Conservation (phyloP, 2,329 filamentous ascomycete genomes). For the Epichloe sylvatica region DNA sequence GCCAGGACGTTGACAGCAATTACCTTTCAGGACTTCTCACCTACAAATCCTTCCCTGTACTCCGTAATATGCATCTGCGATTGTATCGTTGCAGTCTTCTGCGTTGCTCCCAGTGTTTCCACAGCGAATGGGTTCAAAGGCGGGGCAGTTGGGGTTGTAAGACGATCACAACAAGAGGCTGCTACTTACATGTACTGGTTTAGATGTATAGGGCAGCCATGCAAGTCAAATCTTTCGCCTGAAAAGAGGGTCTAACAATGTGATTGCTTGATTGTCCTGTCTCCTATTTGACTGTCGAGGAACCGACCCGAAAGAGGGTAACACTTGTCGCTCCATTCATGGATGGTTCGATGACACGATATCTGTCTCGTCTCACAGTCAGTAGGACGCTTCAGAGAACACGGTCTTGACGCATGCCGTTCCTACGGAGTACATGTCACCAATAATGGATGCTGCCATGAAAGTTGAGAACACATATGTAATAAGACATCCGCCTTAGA, state of each 20-base stretch:
- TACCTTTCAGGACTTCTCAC: not conserved
- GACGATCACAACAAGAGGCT: no score
- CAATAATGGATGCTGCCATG: no score
- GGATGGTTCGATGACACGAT: not conserved
- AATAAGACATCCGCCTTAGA: not conserved
- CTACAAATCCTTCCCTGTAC: not conserved
- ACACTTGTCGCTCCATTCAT: not conserved
- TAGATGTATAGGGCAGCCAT: no score
- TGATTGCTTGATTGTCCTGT: not conserved
- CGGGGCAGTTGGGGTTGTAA: not conserved
- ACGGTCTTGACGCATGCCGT: not conserved
- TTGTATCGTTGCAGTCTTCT: not conserved
- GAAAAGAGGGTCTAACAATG: not conserved
- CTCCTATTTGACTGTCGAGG: not conserved
- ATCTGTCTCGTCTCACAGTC: no score
- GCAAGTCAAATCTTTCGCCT: no score
- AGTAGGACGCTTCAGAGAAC: not conserved
- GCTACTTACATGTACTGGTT: no score
- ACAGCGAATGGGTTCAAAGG: not conserved
- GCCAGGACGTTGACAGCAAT: not conserved
- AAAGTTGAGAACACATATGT: no score
- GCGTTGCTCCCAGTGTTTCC: not conserved
- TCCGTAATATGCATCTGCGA: not conserved
- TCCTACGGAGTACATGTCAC: no score
- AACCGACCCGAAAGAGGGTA: not conserved